A percentile compares a stretch with the other conserved stretches of the same genome.
Evolutionary conservation across 495 filamentous ascomycete species (phyloP).

Genomic region (Podospora conica): DNA sequence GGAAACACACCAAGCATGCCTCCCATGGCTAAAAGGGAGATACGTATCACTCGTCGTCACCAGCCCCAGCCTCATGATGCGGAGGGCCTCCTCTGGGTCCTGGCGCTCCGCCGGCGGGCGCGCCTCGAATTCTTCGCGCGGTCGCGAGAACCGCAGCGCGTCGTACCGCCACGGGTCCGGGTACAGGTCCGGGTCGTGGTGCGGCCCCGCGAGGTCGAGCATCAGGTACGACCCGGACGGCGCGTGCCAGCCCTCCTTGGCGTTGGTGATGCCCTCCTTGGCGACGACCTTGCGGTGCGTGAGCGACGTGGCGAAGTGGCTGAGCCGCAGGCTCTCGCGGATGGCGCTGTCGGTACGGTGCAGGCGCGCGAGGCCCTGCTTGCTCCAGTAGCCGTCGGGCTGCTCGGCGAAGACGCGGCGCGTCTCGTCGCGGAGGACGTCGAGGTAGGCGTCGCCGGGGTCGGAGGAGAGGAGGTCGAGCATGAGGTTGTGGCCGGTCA

Average conservation of each 20-base stretch:
- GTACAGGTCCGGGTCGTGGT: constrained; percentile 30
- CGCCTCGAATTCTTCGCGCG: constrained; percentile 31
- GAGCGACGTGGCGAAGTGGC: constrained; percentile 24
- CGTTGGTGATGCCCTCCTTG: constrained; percentile 28
- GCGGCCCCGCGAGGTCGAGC: constrained; percentile 26
- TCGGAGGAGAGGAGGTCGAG: constrained; percentile 40
- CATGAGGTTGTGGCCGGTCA: constrained; percentile 37
- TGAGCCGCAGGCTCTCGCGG: constrained; percentile 32
- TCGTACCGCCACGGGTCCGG: constrained; percentile 29
- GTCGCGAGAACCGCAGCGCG: constrained; percentile 26
- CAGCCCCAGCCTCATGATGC: constrained; percentile 28
- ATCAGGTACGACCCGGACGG: constrained; percentile 28
- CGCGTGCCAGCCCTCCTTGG: constrained; percentile 29
- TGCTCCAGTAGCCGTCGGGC: constrained; percentile 33
- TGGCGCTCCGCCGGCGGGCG: constrained; percentile 6
- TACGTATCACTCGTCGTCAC: constrained; percentile 32
- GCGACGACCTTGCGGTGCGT: constrained; percentile 34
- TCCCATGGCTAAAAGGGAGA: constrained; percentile 33
- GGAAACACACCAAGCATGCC: constrained; percentile 33
- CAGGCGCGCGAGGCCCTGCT: constrained; percentile 28
- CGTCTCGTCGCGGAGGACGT: constrained; percentile 33
- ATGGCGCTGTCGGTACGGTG: constrained; percentile 31
- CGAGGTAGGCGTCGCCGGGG: constrained; percentile 21
- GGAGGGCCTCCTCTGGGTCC: constrained; percentile 22
- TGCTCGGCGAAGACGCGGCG: constrained; percentile 23